Conservation (phyloP, 768 basidiomycete genomes). For the Rhizopogon salebrosus region DNA sequence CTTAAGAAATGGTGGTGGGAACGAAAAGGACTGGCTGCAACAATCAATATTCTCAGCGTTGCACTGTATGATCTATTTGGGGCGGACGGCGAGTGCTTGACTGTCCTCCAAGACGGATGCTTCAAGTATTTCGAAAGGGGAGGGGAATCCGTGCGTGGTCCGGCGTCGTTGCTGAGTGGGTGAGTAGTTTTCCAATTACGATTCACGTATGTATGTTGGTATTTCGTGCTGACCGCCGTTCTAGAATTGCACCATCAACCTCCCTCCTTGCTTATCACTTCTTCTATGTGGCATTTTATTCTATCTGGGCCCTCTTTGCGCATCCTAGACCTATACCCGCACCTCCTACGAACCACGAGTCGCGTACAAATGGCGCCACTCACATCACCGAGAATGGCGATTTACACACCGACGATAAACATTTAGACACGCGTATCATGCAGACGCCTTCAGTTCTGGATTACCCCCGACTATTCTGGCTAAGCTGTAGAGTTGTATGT, state of each 20-base stretch:
- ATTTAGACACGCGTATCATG: slow-evolving; percentile 33
- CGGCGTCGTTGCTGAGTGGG: slow-evolving; percentile 88
- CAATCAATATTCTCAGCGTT: slow-evolving; percentile 88
- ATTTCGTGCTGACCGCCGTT: not conserved
- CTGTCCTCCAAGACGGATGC: slow-evolving; percentile 73
- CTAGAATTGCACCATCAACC: slow-evolving; percentile 77
- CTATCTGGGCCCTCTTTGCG: slow-evolving; percentile 86
- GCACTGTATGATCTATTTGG: slow-evolving; percentile 94
- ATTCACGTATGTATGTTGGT: not conserved
- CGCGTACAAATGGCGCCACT: not conserved
- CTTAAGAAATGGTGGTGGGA: slow-evolving; percentile 81
- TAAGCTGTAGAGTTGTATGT: slow-evolving; percentile 69
- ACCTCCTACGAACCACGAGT: slow-evolving; percentile 13
- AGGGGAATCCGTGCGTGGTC: slow-evolving; percentile 82
- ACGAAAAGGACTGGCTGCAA: slow-evolving; percentile 77
- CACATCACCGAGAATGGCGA: not conserved
- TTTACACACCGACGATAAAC: not conserved
- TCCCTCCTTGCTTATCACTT: slow-evolving; percentile 83
- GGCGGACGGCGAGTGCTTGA: slow-evolving; percentile 77
- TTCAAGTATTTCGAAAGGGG: slow-evolving; percentile 97
- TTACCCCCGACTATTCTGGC: slow-evolving; percentile 63
- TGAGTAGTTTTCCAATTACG: slow-evolving; percentile 31
- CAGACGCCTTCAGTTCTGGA: slow-evolving; percentile 45
- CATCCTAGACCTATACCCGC: slow-evolving; percentile 38
- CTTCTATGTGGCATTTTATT: slow-evolving; percentile 92